Base-by-base conservation (phyloP, 148 eudicot species). In the Rhododendron molle region DNA sequence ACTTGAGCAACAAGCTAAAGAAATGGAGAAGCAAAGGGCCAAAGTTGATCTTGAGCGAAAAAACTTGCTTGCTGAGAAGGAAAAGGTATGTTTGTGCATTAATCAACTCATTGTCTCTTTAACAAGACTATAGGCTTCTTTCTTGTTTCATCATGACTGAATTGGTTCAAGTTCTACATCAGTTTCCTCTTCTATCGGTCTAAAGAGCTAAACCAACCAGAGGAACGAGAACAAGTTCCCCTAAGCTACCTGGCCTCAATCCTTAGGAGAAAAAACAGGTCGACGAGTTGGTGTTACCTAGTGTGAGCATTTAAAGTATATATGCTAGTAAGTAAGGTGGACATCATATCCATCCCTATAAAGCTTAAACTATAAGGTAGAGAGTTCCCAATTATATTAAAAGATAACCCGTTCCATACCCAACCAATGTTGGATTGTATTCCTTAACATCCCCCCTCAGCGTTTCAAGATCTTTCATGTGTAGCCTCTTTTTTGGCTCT, bases 1-100 rank as follows among this genome's bases (percentile, higher is more conserved):
- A 73, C 87, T 87, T 34, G 87, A 89, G 85, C 83, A 50, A 38
- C 81, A 56, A 89, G 83, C 73, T 44, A 82, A 84, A 76, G 90
- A 89, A 44, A 76, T 89, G 87, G 87, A 89, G 84, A 89, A 85
- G 83, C 80, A 81, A 85, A 82, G 87, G 86, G 81, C 52, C 18
- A 83, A 89, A 76, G 32, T 76, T 47, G 89, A 83, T 3, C 58
- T 82, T 26, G 89, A 85, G 71, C 84, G 47, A 18, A 80, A 50
- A 47, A 84, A 76, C 47, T 87, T 87, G 36, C 83, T 82, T 43
- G 47, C 67, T 30, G 91, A 87, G 80, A 87, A 85, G 83, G 88
- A 89, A 87, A 87, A 83, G 18, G 91, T 34, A 69, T 78, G 73
- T 71, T 85, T 44, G 21, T 43, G 65, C 76, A 10, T 50, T 44